Evolutionary conservation across 2,329 filamentous ascomycete genomes (phyloP).

Genomic region (Apiospora kogelbergensis): DNA sequence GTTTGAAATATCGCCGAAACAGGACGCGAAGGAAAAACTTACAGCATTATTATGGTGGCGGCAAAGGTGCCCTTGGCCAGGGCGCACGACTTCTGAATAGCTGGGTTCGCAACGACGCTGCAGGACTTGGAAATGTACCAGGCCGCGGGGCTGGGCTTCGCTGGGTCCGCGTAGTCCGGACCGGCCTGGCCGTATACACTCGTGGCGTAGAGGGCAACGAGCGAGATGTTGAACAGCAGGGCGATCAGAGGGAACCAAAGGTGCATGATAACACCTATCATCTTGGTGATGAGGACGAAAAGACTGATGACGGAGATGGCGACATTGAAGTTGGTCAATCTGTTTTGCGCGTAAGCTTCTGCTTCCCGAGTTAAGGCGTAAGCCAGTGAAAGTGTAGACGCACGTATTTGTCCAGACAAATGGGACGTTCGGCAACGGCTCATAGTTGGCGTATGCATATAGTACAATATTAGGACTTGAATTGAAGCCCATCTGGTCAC

Average conservation of each 20-base stretch:
- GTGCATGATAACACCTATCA: slow-evolving; percentile 68
- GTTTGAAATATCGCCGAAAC: background rate
- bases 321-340: slow-evolving; percentile 74
- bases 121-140: slow-evolving; percentile 79
- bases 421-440: slow-evolving; percentile 59
- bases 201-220: slow-evolving; percentile 63
- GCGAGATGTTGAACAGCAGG: slow-evolving; percentile 53
- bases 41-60: slow-evolving; percentile 67
- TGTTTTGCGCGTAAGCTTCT: slow-evolving; percentile 31
- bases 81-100: slow-evolving; percentile 59
- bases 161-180: slow-evolving; percentile 68
- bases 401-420: slow-evolving; percentile 74
- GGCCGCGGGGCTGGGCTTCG: slow-evolving; percentile 59
- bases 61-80: slow-evolving; percentile 69
- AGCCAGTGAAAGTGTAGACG: slow-evolving; percentile 35
- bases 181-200: slow-evolving; percentile 71
- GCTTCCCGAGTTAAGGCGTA: background rate
- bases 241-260: slow-evolving; percentile 68
- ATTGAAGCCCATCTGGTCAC: slow-evolving; percentile 70
- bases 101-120: slow-evolving; percentile 54
- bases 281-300: slow-evolving; percentile 73
- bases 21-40: slow-evolving; percentile 36
- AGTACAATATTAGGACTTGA: slow-evolving; percentile 68
- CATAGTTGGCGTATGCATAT: slow-evolving; percentile 73
- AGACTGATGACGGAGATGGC: slow-evolving; percentile 74